phyloP scores from a whole-genome alignment of 495 filamentous ascomycete species.

The Penicillium steckii region DNA sequence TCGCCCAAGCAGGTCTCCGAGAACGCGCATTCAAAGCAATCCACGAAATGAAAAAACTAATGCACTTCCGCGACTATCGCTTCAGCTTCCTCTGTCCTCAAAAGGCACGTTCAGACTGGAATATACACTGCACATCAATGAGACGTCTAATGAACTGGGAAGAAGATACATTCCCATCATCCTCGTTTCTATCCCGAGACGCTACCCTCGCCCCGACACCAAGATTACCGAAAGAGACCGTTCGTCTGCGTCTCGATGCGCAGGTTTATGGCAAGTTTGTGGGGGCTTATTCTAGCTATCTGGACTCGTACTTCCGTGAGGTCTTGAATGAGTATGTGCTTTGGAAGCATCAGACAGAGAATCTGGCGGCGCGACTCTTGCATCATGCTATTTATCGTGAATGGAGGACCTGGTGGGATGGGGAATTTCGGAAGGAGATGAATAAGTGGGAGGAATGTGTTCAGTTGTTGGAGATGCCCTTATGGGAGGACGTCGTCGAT shows the following conservation, averaged over 20 bases:
- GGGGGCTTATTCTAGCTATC: background rate
- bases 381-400: constrained; percentile 8
- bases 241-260: background rate
- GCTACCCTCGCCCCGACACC: background rate
- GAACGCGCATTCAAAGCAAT: constrained; percentile 7
- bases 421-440: constrained; percentile 21
- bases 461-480: constrained; percentile 13
- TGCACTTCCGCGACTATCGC: constrained; percentile 3
- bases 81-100: constrained; percentile 21
- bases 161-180: background rate
- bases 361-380: background rate
- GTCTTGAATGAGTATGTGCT: background rate
- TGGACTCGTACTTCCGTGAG: background rate
- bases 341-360: background rate
- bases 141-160: constrained; percentile 21
- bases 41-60: constrained; percentile 6
- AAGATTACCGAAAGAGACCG: background rate
- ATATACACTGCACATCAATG: constrained; percentile 17
- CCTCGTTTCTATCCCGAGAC: background rate
- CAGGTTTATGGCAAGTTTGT: background rate
- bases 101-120: background rate
- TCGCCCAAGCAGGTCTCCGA: background rate
- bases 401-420: constrained; percentile 25
- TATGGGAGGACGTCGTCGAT: constrained; percentile 25
- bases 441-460: constrained; percentile 22